Evolutionary conservation across 345 rosid genomes (phyloP), one percentile per base, ranked within the genome.

Genomic region (Linum trigynum): DNA sequence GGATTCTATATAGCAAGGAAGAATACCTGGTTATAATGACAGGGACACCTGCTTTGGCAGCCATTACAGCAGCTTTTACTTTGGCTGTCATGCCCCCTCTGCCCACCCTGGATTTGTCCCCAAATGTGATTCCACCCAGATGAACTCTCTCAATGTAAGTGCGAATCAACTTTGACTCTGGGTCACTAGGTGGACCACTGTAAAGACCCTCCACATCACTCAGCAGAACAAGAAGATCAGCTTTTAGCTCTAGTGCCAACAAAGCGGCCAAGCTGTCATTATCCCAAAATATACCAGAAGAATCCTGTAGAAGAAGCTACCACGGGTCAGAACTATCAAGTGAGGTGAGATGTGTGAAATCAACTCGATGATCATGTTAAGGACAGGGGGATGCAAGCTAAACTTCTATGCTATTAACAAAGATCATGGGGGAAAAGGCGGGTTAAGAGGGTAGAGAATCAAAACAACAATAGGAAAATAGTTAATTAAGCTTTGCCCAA

Each of bases 71-170:
- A 78, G 99, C 97, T 78, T 84, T 88, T 56, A 95, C 99, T 80
- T 95, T 95, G 7, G 99, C 96, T 32, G 92, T 89, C 99, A 91
- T 95, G 65, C 99, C 99, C 1, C 99, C 99, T 86, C 99, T 85
- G 65, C 99, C 99, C 61, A 95, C 79, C 72, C 99, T 85, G 70
- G 99, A 95, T 78, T 95, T 95, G 80, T 95, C 96, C 53, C 99
- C 99, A 59, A 91, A 91, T 41, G 97, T 95, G 65, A 95, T 89
- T 81, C 80, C 99, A 53, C 77, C 62, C 53, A 83, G 97, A 81
- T 95, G 97, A 68, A 68, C 87, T 71, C 87, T 95, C 71, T 80
- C 83, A 48, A 95, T 42, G 76, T 91, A 91, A 2, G 99, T 95
- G 59, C 80, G 85, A 63, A 95, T 95, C 71, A 95, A 79, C 86